Evolutionary conservation across 106 monocot genomes (phyloP).

Genomic region (Dioscorea dumetorum): DNA sequence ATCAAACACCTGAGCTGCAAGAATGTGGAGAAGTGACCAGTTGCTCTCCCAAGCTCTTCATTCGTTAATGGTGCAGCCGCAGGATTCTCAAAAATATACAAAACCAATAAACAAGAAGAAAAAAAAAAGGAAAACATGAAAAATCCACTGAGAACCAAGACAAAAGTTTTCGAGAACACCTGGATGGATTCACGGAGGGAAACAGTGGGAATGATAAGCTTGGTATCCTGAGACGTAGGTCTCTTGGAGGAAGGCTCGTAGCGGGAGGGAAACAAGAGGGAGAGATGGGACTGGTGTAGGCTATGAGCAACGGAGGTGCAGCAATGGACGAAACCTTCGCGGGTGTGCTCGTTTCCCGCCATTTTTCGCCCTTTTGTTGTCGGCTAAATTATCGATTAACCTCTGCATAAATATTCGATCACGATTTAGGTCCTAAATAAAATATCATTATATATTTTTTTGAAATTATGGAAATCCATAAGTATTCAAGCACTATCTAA

Average conservation of each 20-base stretch:
- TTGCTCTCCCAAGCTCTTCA: slow-evolving; percentile 82
- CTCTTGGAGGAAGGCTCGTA: slow-evolving; percentile 9
- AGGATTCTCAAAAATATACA: background rate
- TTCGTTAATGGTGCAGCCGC: slow-evolving; percentile 54
- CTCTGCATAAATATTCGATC: too few relatives aligned
- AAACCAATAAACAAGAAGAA: background rate
- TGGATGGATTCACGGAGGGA: too few relatives aligned
- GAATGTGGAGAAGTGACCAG: slow-evolving; percentile 81
- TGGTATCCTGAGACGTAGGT: too few relatives aligned
- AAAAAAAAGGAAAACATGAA: too few relatives aligned
- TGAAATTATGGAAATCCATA: too few relatives aligned
- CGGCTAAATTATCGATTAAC: too few relatives aligned
- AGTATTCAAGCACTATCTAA: too few relatives aligned
- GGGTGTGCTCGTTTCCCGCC: slow-evolving; percentile 1
- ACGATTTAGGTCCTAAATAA: too few relatives aligned
- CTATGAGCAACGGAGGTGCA: slow-evolving; percentile 3
- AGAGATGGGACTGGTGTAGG: slow-evolving; percentile 16
- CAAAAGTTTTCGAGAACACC: too few relatives aligned
- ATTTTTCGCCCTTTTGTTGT: background rate
- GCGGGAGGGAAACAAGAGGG: slow-evolving; percentile 1
- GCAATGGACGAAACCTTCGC: slow-evolving; percentile 4
- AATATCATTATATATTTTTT: too few relatives aligned
- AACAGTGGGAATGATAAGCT: too few relatives aligned
- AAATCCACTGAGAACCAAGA: too few relatives aligned
- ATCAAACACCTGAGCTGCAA: slow-evolving; percentile 82